Evolutionary conservation across 2,329 filamentous ascomycete species (phyloP), one percentile per base, ranked within the genome.

Genomic region (Moelleriella libera): DNA sequence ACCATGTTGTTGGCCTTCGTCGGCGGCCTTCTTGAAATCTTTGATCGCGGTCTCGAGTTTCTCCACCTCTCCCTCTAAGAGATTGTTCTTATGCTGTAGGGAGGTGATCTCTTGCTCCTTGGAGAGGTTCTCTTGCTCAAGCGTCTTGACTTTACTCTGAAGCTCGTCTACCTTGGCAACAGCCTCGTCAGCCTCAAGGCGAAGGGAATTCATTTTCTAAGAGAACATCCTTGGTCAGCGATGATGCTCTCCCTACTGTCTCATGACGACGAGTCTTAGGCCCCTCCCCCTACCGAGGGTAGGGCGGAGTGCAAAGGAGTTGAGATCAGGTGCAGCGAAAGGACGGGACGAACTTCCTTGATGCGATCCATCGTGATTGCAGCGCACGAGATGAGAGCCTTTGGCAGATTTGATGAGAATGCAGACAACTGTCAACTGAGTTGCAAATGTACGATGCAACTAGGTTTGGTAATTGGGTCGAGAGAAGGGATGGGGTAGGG

Each of bases 71-170:
- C 67, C 59, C 73, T 97, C 92, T 51, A 97, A 83, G 52, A 95
- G 76, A 61, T 82, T 80, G 72, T 95, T 96, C 76, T 90, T 94
- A 83, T 97, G 90, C 65, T 84, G 81, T 61, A 97, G 80, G 47
- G 92, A 97, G 56, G 86, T 94, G 68, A 97, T 94, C 68, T 97
- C 90, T 71, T 97, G 89, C 74, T 97, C 92, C 76, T 97, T 97
- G 64, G 84, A 76, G 53, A 95, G 77, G 68, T 88, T 95, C 74
- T 97, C 90, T 69, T 95, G 85, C 72, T 98, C 89, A 54, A 97
- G 78, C 47, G 71, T 68, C 78, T 96, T 97, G 72, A 96, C 78
- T 72, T 87, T 89, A 60, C 69, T 56, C 72, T 92, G 82, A 57
- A 94, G 80, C 71, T 97, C 90, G 65, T 96, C 87, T 54, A 83